Conservation (phyloP, 176 grass and related monocot genomes). For the Coix lacrymajobi region DNA sequence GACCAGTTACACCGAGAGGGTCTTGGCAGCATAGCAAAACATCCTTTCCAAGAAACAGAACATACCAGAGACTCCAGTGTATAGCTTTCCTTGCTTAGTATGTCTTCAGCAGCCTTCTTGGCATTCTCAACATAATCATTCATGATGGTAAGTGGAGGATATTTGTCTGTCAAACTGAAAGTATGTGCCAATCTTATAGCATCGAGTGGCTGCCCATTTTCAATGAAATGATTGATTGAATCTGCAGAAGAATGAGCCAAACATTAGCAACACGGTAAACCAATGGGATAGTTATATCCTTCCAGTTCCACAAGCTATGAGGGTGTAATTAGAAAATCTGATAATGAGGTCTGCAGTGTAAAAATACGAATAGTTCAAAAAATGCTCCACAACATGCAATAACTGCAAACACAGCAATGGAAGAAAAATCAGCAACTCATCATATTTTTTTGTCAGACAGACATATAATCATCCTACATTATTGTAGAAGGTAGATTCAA, state of each 20-base stretch:
- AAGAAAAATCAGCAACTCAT: not conserved
- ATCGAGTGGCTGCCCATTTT: slow-evolving; percentile 18
- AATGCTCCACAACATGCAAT: not conserved
- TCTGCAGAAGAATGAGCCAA: slow-evolving; percentile 21
- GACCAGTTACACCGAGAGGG: too few species aligned
- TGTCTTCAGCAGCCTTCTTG: slow-evolving; percentile 30
- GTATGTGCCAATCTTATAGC: slow-evolving; percentile 24
- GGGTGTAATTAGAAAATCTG: not conserved
- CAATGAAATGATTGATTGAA: slow-evolving; percentile 10
- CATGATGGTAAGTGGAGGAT: slow-evolving; percentile 25
- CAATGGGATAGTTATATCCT: not conserved
- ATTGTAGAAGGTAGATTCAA: not conserved
- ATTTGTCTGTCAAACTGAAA: slow-evolving; percentile 32
- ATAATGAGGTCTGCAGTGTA: not conserved
- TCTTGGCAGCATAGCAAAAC: too few species aligned
- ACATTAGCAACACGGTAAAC: not conserved
- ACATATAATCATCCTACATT: not conserved
- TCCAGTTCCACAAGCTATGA: not conserved
- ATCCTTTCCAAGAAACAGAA: not conserved
- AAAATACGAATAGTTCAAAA: slow-evolving; percentile 1
- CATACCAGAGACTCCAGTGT: slow-evolving; percentile 30
- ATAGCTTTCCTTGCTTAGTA: slow-evolving; percentile 23
- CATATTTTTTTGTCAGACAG: not conserved
- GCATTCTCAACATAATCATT: slow-evolving; percentile 20
- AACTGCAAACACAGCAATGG: not conserved